Conservation (phyloP, 345 rosid species). For the Rhizophora apiculata region DNA sequence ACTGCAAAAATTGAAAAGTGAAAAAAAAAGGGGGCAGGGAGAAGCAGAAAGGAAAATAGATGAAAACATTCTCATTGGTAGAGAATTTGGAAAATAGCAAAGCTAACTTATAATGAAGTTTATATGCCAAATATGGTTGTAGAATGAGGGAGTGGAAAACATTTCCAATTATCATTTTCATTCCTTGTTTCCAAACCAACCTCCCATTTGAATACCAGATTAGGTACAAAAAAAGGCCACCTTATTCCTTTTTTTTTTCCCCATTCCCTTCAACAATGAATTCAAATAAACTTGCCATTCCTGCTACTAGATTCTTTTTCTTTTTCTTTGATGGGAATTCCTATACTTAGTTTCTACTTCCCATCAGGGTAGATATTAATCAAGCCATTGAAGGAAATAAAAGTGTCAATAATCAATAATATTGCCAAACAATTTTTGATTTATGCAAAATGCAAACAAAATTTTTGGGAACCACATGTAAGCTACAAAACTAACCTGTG, state of each 20-base stretch:
- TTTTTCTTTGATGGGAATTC: not conserved
- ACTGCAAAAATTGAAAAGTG: not conserved
- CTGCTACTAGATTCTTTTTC: not conserved
- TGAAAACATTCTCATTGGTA: not conserved
- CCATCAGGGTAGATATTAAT: not conserved
- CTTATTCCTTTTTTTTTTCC: not conserved
- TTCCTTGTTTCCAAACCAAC: not conserved
- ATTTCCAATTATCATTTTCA: not conserved
- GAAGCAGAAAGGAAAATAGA: not conserved
- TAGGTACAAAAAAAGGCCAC: not conserved
- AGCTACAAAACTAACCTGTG: constrained; percentile 56
- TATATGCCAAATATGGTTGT: too few relatives aligned
- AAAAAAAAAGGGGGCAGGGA: not conserved
- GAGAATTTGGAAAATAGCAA: not conserved
- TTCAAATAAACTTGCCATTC: too few relatives aligned
- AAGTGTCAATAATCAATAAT: too few relatives aligned
- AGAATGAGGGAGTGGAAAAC: not conserved
- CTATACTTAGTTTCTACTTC: too few relatives aligned
- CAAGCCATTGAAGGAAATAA: not conserved
- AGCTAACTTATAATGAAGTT: not conserved
- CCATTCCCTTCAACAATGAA: not conserved
- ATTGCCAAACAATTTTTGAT: too few relatives aligned
- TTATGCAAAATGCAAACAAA: constrained; percentile 1
- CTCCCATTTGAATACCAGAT: not conserved
- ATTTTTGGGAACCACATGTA: constrained; percentile 5